Evolutionary conservation across 2,329 filamentous ascomycete genomes (phyloP), one percentile per base, ranked within the genome.

Genomic region (Emergomyces pasteurianus): DNA sequence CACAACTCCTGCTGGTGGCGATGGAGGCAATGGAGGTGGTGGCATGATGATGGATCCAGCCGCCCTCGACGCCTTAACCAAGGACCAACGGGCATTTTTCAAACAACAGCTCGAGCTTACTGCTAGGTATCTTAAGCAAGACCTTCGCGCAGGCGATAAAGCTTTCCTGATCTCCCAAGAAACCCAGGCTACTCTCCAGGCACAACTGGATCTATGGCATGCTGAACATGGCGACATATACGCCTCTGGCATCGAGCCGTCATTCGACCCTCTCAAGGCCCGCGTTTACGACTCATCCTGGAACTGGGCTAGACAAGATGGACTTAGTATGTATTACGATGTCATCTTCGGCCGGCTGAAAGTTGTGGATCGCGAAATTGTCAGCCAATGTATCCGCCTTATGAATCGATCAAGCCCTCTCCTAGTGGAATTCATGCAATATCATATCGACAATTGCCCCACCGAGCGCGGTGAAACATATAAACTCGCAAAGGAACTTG

Each of bases 21-120:
- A 90, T 65, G 83, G 83, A 63, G 88, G 85, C 60, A 87, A 81
- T 60, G 88, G 83, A 63, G 84, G 81, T 61, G 83, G 81, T 60
- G 92, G 92, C 72, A 97, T 99, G 94, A 96, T 99, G 90, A 97
- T 99, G 92, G 94, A 99, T 70, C 94, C 94, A 9, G 94, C 92
- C 46, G 94, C 94, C 59, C 87, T 99, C 65, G 94, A 99, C 73
- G 94, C 94, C 16, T 82, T 99, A 59, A 99, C 94, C 70, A 97
- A 97, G 75, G 94, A 97, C 71, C 94, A 99, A 77, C 86, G 88
- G 65, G 88, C 90, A 31, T 82, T 99, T 1, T 97, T 97, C 86
- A 97, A 97, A 82, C 92, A 99, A 73, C 94, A 99, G 74, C 83
- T 99, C 31, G 94, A 99, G 79, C 82, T 96, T 23, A 89, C 95